A percentile compares a stretch with the other conserved stretches of the same genome.
These are phyloP conservation scores for Pichia heedii DNA, from an alignment of 805 yeast genomes.

Conservation along the genomic window DNA sequence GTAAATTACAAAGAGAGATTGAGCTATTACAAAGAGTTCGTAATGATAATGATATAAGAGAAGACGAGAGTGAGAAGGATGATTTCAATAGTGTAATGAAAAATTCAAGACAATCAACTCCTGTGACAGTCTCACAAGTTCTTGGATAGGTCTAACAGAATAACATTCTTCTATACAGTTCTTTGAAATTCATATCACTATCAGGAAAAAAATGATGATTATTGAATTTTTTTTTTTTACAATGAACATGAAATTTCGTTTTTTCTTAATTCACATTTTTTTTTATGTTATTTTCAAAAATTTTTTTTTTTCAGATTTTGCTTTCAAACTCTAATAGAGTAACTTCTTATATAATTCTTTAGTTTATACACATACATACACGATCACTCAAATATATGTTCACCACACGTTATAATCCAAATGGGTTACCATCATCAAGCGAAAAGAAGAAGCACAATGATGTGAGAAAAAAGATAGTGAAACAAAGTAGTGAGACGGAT, in stretches of 20 bases:
- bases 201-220: no score
- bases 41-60: not conserved
- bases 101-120: not conserved
- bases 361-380: no score
- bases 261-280: no score
- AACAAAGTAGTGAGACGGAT: not conserved
- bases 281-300: no score
- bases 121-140: not conserved
- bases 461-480: constrained; percentile 17
- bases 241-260: no score
- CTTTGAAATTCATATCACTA: not conserved
- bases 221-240: no score
- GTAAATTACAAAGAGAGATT: constrained; percentile 62
- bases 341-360: no score
- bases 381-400: constrained; percentile 48
- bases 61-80: not conserved
- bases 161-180: no score
- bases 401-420: constrained; percentile 57
- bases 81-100: not conserved
- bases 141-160: no score
- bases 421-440: constrained; percentile 12
- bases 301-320: no score
- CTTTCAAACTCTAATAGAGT: no score
- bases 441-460: constrained; percentile 24
- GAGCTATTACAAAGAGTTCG: constrained; percentile 17